Evolutionary conservation across 106 monocot species (phyloP).

Genomic region (Acanthochlamys bracteata): DNA sequence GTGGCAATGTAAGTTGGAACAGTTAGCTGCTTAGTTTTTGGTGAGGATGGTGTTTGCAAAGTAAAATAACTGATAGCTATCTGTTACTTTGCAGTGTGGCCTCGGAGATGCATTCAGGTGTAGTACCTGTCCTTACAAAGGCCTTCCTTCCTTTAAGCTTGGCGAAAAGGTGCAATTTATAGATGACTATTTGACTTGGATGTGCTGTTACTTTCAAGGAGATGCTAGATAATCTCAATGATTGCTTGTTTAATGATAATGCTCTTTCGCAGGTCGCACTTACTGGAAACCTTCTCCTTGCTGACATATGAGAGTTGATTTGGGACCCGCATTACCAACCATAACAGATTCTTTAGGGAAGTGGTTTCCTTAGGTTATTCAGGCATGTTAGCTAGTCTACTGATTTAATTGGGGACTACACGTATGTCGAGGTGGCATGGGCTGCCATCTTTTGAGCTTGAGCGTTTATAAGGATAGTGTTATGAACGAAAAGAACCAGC

Average conservation of each 20-base stretch:
- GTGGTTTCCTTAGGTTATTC: too few species aligned
- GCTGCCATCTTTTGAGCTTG: too few species aligned
- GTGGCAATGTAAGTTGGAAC: conserved; percentile 60
- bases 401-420: too few species aligned
- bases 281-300: conserved; percentile 45
- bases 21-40: not conserved
- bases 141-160: conserved; percentile 75
- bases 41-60: not conserved
- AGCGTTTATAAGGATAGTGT: too few species aligned
- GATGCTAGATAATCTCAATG: not conserved
- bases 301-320: conserved; percentile 41
- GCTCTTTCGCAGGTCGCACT: conserved; percentile 38
- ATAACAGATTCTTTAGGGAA: not conserved
- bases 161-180: conserved; percentile 58
- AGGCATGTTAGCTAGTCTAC: too few species aligned
- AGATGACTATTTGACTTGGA: too few species aligned
- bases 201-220: not conserved
- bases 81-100: conserved; percentile 54
- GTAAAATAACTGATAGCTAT: not conserved
- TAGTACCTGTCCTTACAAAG: conserved; percentile 74
- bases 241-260: not conserved
- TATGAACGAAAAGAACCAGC: too few species aligned
- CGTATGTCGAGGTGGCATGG: too few species aligned
- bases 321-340: not conserved
- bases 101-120: conserved; percentile 95